Evolutionary conservation across 441 rosid genomes (phyloP).

Genomic region (Populus hybrid): DNA sequence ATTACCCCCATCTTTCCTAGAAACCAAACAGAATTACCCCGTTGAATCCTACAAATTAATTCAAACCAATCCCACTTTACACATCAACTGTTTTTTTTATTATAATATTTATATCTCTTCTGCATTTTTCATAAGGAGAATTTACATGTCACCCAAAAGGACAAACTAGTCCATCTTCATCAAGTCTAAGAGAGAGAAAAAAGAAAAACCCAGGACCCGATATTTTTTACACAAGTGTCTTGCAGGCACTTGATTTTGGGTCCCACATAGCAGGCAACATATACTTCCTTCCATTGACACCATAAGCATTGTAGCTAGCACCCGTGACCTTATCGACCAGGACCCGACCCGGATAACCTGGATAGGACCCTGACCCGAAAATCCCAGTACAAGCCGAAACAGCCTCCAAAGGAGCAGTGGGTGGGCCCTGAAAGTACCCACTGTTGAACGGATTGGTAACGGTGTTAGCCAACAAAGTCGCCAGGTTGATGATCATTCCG

Average conservation of each 20-base stretch:
- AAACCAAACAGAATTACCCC: neutral
- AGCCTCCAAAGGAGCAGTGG: conserved; percentile 82
- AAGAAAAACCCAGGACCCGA: too few species aligned
- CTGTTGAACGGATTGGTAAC: conserved; percentile 79
- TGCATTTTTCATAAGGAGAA: neutral
- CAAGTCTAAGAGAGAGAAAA: neutral
- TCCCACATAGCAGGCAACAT: conserved; percentile 97
- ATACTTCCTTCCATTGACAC: conserved; percentile 61
- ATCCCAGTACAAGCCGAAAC: conserved; percentile 80
- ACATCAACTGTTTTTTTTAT: neutral
- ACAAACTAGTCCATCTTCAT: conserved; percentile 4
- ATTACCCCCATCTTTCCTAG: neutral
- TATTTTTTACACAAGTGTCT: conserved; percentile 34
- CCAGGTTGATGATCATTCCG: conserved; percentile 82
- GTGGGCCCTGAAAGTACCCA: conserved; percentile 85
- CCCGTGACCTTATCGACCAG: conserved; percentile 68
- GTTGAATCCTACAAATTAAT: neutral
- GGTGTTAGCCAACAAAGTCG: conserved; percentile 72
- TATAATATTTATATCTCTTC: neutral
- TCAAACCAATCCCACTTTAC: neutral
- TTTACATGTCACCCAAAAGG: conserved; percentile 40
- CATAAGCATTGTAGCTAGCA: conserved; percentile 74
- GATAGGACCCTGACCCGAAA: conserved; percentile 86
- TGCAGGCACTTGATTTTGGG: conserved; percentile 66
- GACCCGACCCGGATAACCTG: conserved; percentile 75